Evolutionary conservation across 805 yeast genomes (phyloP), one percentile per base, ranked within the genome.

Genomic region (Yamadazyma nakazawae): DNA sequence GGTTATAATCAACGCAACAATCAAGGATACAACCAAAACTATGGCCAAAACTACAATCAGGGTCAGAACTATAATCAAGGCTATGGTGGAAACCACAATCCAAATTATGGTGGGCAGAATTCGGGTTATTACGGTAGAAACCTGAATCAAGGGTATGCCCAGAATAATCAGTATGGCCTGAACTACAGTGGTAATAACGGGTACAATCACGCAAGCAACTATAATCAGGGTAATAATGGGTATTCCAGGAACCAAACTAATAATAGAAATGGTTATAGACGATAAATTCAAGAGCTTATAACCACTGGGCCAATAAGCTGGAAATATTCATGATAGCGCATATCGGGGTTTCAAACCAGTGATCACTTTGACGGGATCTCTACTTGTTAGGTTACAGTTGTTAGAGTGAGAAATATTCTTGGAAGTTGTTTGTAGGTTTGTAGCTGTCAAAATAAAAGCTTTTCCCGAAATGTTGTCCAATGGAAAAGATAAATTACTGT

Each of bases 41-140:
- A 53, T 16, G 40, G 54, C n/a, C 40, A 45, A 17, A 46, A 52
- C 24, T 45, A 60, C 36, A 49, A 50, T 28, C 58, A 56, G 32
- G 14, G 24, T 37, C 13, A 45, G 14, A 30, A 43, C 43, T 39
- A 49, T 34, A 26, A 46, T 38, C 43, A 49, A 26, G 36, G 43
- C 14, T 46, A 51, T 18, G 41, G 47, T 37, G 49, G 51, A 31
- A 43, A 55, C 47, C 40, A 53, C 32, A 43, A 34, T 46, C 42
- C 44, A 16, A 32, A 35, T 21, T 18, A 30, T 18, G 19, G 37
- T 6, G 28, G 31, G 8, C 32, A 41, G 6, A n/a, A 32, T 31
- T 18, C 24, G n/a, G n/a, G 19, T 26, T 34, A 34, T 42, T 35
- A 39, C 40, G 17, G 40, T 16, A 38, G 31, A 19, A 34, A 38